Evolutionary conservation across 768 basidiomycete species (phyloP).

Genomic region (Mrakia hoshinonis): DNA sequence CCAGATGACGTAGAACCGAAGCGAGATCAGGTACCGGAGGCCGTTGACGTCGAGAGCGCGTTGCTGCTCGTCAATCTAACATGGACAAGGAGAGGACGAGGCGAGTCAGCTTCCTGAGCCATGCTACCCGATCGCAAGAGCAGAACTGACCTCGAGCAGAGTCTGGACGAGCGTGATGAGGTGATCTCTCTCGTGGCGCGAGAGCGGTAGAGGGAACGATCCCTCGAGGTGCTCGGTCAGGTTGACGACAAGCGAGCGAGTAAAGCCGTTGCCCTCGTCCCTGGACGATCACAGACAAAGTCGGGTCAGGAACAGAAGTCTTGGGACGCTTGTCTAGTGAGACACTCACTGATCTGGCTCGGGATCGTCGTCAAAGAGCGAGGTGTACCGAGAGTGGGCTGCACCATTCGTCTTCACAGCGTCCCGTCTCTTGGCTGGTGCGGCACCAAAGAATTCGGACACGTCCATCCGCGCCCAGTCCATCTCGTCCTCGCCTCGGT

Average conservation of each 20-base stretch:
- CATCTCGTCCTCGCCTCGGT: conserved; percentile 33
- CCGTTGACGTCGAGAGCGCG: conserved; percentile 89
- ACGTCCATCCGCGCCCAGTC: conserved; percentile 52
- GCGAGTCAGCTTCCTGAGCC: neutral
- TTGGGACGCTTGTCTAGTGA: neutral
- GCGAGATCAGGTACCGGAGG: conserved; percentile 80
- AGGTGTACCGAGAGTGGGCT: conserved; percentile 17
- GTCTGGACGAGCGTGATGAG: conserved; percentile 77
- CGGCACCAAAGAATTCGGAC: conserved; percentile 49
- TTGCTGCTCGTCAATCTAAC: conserved; percentile 76
- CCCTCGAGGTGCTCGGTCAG: conserved; percentile 60
- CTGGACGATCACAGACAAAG: neutral
- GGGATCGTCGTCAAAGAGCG: conserved; percentile 23
- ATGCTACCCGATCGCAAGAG: neutral
- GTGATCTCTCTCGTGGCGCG: conserved; percentile 71
- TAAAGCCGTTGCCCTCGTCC: conserved; percentile 26
- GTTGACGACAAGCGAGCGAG: conserved; percentile 31
- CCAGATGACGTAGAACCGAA: conserved; percentile 82
- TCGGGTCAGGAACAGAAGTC: neutral
- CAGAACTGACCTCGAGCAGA: conserved; percentile 59
- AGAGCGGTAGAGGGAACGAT: conserved; percentile 59
- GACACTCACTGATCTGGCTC: conserved; percentile 1
- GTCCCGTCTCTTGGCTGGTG: neutral
- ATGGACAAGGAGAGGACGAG: neutral
- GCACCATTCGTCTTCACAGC: neutral